A percentile compares a stretch with the other conserved stretches of the same genome.
Conservation (phyloP, 257 asterid genomes). For the Solanum ossicruentum region DNA sequence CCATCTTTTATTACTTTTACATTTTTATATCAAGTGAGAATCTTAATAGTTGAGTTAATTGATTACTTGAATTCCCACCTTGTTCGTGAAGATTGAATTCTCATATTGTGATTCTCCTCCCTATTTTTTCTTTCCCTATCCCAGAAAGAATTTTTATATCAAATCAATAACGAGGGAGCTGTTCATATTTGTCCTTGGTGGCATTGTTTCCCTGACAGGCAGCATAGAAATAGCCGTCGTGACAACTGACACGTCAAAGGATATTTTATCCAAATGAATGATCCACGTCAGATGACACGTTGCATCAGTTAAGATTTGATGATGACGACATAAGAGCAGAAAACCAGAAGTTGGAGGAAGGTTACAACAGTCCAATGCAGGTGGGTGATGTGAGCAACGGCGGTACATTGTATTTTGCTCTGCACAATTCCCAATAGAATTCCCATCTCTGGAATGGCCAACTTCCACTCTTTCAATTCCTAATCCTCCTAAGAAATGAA, state of each 20-base stretch:
- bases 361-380: not conserved
- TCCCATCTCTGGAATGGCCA: not conserved
- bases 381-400: not conserved
- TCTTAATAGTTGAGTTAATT: too few species aligned
- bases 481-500: too few species aligned
- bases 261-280: not conserved
- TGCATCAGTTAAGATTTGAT: not conserved
- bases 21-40: too few species aligned
- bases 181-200: too few species aligned
- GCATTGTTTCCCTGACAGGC: not conserved
- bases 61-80: too few species aligned
- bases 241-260: not conserved
- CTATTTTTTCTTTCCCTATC: too few species aligned
- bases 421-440: not conserved
- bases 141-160: too few species aligned
- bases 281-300: not conserved
- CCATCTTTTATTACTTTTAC: too few species aligned
- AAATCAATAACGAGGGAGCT: fast-evolving
- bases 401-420: not conserved
- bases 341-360: not conserved
- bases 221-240: not conserved
- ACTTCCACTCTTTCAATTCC: too few species aligned
- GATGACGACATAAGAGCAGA: not conserved
- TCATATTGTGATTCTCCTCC: too few species aligned
- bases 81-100: too few species aligned